phyloP scores from a whole-genome alignment of 129 eudicot species.

The Smallanthus sonchifolius region DNA sequence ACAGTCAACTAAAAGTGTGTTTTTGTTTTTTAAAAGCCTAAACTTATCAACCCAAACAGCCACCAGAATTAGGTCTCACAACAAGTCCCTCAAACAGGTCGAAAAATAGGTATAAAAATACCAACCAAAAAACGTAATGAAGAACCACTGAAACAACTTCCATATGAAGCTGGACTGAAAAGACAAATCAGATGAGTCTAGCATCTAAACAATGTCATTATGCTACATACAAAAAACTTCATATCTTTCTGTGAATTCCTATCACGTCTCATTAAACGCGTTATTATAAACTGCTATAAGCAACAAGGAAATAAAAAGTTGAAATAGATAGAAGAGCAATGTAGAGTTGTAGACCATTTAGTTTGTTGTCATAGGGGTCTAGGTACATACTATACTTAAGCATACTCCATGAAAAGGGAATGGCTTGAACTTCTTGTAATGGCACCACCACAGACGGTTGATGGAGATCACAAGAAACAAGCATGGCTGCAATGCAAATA shows the following conservation, averaged over 20 bases:
- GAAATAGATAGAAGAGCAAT: neutral
- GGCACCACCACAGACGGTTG: neutral
- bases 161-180: neutral
- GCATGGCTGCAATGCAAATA: conserved; percentile 12
- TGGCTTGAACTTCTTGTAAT: neutral
- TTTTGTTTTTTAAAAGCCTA: too few species aligned
- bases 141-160: conserved; percentile 11
- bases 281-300: neutral
- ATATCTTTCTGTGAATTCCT: conserved; percentile 9
- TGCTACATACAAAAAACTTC: conserved; percentile 15
- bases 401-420: conserved; percentile 2
- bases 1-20: neutral
- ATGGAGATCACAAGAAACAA: conserved; percentile 23
- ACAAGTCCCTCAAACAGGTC: neutral
- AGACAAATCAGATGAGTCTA: conserved; percentile 1
- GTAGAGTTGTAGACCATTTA: neutral
- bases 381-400: neutral
- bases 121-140: neutral
- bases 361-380: neutral
- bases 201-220: conserved; percentile 8
- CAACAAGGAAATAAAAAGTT: neutral
- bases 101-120: neutral
- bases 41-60: too few species aligned
- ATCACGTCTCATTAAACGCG: conserved; percentile 6
- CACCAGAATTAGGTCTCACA: neutral